These are phyloP conservation scores for Oryza longistaminata DNA, from an alignment of 176 grass and related monocot species.

Conservation along the genomic window DNA sequence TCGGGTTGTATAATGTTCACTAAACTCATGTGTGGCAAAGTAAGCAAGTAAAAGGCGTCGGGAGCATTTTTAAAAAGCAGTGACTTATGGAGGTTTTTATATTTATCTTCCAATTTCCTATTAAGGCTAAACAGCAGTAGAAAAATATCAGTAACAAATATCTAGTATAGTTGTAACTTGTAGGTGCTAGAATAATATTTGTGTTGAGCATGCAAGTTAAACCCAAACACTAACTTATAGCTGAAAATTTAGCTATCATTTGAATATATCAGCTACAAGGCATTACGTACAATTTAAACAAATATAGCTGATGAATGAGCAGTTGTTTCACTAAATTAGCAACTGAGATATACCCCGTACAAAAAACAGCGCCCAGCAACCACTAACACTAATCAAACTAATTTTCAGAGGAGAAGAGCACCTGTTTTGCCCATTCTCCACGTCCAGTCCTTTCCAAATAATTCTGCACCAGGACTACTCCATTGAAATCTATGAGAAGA, in stretches of 20 bases:
- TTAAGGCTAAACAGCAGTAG: neutral
- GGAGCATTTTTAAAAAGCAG: neutral
- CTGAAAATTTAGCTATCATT: neutral
- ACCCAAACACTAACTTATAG: neutral
- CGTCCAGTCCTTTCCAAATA: constrained; percentile 94
- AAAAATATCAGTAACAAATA: neutral
- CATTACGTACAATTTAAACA: neutral
- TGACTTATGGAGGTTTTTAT: neutral
- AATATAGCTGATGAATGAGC: neutral
- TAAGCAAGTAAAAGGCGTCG: neutral
- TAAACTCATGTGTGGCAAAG: neutral
- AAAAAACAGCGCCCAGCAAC: neutral
- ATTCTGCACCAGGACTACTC: constrained; percentile 93
- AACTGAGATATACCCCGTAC: neutral
- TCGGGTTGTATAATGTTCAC: neutral
- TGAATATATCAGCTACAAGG: constrained; percentile 6
- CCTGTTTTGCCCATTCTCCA: constrained; percentile 87
- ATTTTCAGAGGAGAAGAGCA: constrained; percentile 28
- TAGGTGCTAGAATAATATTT: neutral
- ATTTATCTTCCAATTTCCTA: neutral
- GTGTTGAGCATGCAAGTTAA: neutral
- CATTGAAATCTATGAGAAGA: constrained; percentile 87
- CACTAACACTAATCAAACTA: neutral
- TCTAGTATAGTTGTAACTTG: neutral
- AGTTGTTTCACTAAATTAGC: constrained; percentile 22